Evolutionary conservation across 176 grass and related monocot species (phyloP).

Genomic region (Poa pratensis): DNA sequence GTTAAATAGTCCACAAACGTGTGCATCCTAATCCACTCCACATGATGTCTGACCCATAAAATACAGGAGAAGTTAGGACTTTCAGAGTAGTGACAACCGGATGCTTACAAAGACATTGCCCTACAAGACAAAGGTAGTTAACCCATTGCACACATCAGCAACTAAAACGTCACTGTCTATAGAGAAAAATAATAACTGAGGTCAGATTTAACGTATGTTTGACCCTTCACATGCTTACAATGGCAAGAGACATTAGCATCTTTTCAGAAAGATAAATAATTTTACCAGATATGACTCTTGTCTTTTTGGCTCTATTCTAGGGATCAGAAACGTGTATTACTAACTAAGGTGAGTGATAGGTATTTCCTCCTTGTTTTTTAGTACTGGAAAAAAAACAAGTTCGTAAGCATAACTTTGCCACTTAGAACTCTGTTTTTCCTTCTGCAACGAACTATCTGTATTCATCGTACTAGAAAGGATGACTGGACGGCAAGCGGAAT

Average conservation of each 20-base stretch:
- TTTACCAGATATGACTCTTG: conserved; percentile 12
- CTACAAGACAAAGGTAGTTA: conserved; percentile 52
- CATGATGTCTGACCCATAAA: not conserved
- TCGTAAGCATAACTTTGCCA: not conserved
- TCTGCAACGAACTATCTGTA: not conserved
- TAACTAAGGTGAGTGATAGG: not conserved
- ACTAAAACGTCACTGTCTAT: conserved; percentile 37
- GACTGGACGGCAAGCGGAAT: conserved; percentile 5
- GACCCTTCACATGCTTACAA: conserved; percentile 55
- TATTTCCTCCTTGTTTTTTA: not conserved
- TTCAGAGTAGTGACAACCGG: conserved; percentile 39
- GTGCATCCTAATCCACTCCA: conserved; percentile 30
- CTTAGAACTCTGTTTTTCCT: not conserved
- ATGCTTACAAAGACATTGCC: conserved; percentile 41
- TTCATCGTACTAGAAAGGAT: not conserved
- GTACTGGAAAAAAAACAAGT: not conserved
- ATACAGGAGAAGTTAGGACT: conserved; percentile 11
- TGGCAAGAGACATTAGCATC: conserved; percentile 37
- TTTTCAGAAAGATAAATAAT: conserved; percentile 26
- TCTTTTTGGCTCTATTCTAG: not conserved
- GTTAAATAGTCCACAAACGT: conserved; percentile 38
- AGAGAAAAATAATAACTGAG: conserved; percentile 36
- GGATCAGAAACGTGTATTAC: not conserved
- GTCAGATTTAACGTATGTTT: conserved; percentile 42
- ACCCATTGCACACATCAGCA: conserved; percentile 37